A percentile compares a stretch with the other conserved stretches of the same genome.
Evolutionary conservation across 1,284 basidiomycete genomes (phyloP).

Genomic region (Melampsora medusae): DNA sequence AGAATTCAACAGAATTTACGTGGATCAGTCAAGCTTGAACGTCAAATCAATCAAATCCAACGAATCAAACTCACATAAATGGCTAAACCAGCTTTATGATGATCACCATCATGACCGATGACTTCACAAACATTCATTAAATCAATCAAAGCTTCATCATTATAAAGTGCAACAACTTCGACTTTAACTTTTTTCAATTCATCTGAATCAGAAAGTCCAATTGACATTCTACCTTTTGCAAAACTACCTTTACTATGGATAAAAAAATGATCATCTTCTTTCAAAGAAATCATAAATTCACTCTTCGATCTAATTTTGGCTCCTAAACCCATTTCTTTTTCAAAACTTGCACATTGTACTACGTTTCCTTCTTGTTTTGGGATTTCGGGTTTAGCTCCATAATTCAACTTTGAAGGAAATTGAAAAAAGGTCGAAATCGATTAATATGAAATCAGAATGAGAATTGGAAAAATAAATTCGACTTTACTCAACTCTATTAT

Average conservation of each 20-base stretch:
- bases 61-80: constrained; percentile 28
- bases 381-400: constrained; percentile 39
- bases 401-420: constrained; percentile 17
- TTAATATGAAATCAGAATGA: neutral
- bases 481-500: constrained; percentile 15
- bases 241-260: constrained; percentile 37
- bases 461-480: neutral
- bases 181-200: constrained; percentile 14
- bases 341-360: constrained; percentile 32
- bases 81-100: constrained; percentile 18
- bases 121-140: constrained; percentile 41
- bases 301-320: constrained; percentile 3
- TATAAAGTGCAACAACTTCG: constrained; percentile 18
- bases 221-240: constrained; percentile 30
- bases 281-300: constrained; percentile 10
- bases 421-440: neutral
- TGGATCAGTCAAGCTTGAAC: neutral
- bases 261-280: constrained; percentile 24
- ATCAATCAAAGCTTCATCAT: constrained; percentile 34
- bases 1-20: neutral
- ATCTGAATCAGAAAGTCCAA: constrained; percentile 13
- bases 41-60: neutral
- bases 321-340: neutral
- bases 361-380: constrained; percentile 19
- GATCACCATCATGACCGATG: neutral